Evolutionary conservation across 768 basidiomycete genomes (phyloP).

Genomic region (Pleurotus cornucopiae): DNA sequence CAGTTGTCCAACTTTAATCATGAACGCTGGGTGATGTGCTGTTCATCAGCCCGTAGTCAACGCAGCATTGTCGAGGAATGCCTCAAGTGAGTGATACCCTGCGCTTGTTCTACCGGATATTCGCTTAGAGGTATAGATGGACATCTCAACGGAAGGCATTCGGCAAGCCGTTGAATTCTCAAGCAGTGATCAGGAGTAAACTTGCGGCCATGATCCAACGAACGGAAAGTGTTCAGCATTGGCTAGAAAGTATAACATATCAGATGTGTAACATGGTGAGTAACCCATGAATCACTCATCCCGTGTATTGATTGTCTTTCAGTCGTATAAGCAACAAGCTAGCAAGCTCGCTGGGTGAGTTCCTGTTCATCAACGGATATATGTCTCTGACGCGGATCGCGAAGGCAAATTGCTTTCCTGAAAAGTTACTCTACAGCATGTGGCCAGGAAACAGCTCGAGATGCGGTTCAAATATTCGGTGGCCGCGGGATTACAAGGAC

Average conservation of each 20-base stretch:
- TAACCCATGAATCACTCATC: constrained; percentile 8
- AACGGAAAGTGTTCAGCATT: constrained; percentile 48
- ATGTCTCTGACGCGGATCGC: background rate
- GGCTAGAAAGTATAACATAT: constrained; percentile 82
- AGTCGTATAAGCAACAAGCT: constrained; percentile 73
- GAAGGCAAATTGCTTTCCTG: constrained; percentile 65
- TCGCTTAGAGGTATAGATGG: constrained; percentile 49
- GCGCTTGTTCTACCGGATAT: background rate
- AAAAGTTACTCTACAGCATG: constrained; percentile 63
- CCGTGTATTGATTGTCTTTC: constrained; percentile 12
- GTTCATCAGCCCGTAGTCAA: constrained; percentile 51
- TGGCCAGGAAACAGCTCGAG: constrained; percentile 62
- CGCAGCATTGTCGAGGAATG: constrained; percentile 70
- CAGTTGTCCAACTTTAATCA: constrained; percentile 89
- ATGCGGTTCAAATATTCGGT: constrained; percentile 69
- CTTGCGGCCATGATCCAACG: constrained; percentile 87
- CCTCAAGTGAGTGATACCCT: constrained; percentile 52
- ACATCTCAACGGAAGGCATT: constrained; percentile 85
- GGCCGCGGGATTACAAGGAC: constrained; percentile 82
- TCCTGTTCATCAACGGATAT: constrained; percentile 13
- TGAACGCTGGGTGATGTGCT: constrained; percentile 81
- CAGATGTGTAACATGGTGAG: constrained; percentile 83
- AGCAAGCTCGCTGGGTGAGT: constrained; percentile 64
- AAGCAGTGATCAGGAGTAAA: constrained; percentile 86
- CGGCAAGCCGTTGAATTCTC: constrained; percentile 79